Percentiles rank a stretch among this genome's conserved stretches.
phyloP scores from a whole-genome alignment of 352 stramenopile genomes.

The Phytophthora cactorum region DNA sequence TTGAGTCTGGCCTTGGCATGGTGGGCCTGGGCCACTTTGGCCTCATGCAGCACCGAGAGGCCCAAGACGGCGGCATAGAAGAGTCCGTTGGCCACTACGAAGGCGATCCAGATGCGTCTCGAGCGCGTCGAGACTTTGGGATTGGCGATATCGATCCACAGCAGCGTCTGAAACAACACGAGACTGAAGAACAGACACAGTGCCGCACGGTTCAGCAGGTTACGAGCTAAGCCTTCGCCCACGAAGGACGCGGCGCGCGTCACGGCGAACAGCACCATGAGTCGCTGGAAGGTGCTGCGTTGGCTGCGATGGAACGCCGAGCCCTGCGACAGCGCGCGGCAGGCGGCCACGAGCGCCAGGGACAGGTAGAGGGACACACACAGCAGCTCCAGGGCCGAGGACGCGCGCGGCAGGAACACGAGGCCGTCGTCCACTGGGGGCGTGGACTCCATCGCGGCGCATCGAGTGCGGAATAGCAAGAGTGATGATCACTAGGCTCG shows the following conservation, averaged over 20 bases:
- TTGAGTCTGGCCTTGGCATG: constrained; percentile 15
- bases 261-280: constrained; percentile 70
- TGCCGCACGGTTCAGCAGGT: constrained; percentile 72
- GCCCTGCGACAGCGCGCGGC: constrained; percentile 47
- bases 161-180: constrained; percentile 86
- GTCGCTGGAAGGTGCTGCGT: constrained; percentile 73
- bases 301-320: constrained; percentile 45
- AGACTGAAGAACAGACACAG: constrained; percentile 89
- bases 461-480: constrained; percentile 8
- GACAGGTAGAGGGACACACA: constrained; percentile 68
- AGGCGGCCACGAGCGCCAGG: constrained; percentile 59
- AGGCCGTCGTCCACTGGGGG: constrained; percentile 41
- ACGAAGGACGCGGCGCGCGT: constrained; percentile 68
- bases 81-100: constrained; percentile 68
- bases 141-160: constrained; percentile 90
- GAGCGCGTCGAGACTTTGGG: constrained; percentile 77
- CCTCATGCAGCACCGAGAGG: constrained; percentile 56
- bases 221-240: constrained; percentile 35
- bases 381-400: constrained; percentile 50
- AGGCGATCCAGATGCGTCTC: constrained; percentile 77
- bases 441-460: constrained; percentile 14
- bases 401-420: constrained; percentile 67
- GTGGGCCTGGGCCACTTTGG: constrained; percentile 30
- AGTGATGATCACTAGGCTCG: background rate
- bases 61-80: constrained; percentile 80